phyloP scores from a whole-genome alignment of 257 asterid genomes.

The Ilex asprella region DNA sequence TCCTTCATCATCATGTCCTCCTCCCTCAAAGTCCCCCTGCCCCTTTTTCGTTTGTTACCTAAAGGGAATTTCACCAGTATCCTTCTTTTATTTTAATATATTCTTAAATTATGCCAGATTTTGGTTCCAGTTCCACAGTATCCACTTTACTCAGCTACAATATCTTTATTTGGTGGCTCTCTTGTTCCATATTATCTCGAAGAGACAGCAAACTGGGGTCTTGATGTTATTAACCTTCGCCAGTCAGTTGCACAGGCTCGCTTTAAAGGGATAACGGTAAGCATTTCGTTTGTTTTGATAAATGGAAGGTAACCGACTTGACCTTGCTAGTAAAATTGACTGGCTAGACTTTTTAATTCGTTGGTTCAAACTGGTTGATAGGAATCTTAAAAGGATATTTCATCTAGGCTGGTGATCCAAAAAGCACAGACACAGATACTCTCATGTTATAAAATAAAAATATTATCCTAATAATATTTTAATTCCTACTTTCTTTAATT shows the following conservation, averaged over 20 bases:
- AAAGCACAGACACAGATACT: no score
- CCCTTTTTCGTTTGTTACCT: no score
- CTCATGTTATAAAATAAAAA: no score
- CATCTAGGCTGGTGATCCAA: no score
- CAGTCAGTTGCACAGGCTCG: slow-evolving; percentile 85
- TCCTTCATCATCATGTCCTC: not conserved
- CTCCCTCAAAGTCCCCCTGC: no score
- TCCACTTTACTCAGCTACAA: slow-evolving; percentile 95
- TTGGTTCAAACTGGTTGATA: no score
- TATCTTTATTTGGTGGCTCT: slow-evolving; percentile 79
- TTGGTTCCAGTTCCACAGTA: slow-evolving; percentile 98
- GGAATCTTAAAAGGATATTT: no score
- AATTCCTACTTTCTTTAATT: no score
- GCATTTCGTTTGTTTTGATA: slow-evolving; percentile 9
- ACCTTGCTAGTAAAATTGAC: no score
- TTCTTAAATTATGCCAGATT: slow-evolving; percentile 34
- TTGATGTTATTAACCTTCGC: slow-evolving; percentile 70
- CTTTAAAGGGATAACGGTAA: slow-evolving; percentile 78
- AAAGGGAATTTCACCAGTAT: not conserved
- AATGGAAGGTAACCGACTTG: no score
- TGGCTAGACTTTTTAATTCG: no score
- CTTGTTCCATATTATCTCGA: slow-evolving; percentile 94
- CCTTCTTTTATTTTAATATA: slow-evolving; percentile 5
- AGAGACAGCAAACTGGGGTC: slow-evolving; percentile 99
- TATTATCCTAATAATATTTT: no score